Evolutionary conservation across 257 asterid species (phyloP), one percentile per base, ranked within the genome.

Genomic region (Nicotiana otophora): DNA sequence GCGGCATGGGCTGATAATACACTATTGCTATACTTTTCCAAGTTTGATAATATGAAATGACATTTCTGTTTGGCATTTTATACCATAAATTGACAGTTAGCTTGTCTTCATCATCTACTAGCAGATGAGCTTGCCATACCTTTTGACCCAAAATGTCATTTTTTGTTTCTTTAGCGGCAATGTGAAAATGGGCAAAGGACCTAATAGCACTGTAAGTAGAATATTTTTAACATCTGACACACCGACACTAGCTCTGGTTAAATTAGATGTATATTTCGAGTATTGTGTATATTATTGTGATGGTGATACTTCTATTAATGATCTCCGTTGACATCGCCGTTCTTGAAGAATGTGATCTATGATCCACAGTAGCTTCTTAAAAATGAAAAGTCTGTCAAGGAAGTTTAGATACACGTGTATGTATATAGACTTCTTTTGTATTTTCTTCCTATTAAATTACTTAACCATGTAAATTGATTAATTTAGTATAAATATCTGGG

Each of bases 221-320:
- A 46, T 48, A 48, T 9, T 48, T 5, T 46, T 72, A 5, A 11
- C 0, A 74, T 74, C 62, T 23, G 61, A 74, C 61, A 46, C 79
- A 74, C 79, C 87, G 88, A 87, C 89, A 84, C 62, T 81, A 81
- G 53, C 81, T 76, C 84, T 85, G 70, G 84, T 77, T 83, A 78
- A 70, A 81, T 81, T 84, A 85, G 85, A 12, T 8, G 6, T 70
- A 42, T 70, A 74, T 74, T 46, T 74, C 26, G 88, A 84, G 84
- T 58, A 86, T 34, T 51, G 88, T 79, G 86, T 30, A 33, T 42
- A 15, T 5, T 19, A 77, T 30, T 19, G 31, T 12, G 78, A 15
- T n/a, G 11, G 30, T 31, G 62, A 62, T 48, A 64, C 81, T 64
- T 63, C 60, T 82, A 82, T 85, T 81, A 84, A 88, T 81, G 88